Evolutionary conservation across 345 rosid genomes (phyloP).

Genomic region (Rhodamnia rubescens): DNA sequence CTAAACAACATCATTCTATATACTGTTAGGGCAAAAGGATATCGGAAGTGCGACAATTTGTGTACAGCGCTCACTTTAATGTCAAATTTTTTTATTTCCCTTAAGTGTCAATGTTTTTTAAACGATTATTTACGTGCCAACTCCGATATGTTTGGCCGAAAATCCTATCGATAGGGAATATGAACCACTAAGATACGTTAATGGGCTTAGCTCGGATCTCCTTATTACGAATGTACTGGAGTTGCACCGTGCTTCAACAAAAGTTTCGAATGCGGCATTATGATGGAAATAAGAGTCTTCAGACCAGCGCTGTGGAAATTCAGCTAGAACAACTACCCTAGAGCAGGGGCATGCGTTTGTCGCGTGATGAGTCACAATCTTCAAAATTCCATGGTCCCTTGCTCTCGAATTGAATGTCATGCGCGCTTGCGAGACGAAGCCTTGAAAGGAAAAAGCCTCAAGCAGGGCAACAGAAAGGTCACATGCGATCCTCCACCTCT

Average conservation of each 20-base stretch:
- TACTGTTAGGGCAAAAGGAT: background rate
- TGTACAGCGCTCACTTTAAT: no score
- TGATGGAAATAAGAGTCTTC: background rate
- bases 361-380: background rate
- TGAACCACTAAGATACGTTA: background rate
- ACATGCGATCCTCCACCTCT: background rate
- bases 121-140: no score
- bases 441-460: background rate
- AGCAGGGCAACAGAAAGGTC: background rate
- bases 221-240: background rate
- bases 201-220: background rate
- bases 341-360: background rate
- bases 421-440: background rate
- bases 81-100: no score
- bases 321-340: background rate
- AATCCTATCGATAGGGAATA: no score
- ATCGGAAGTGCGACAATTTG: rapidly evolving
- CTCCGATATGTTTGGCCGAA: no score
- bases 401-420: background rate
- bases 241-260: background rate
- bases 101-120: no score
- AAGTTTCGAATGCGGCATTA: background rate
- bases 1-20: background rate
- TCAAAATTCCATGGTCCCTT: background rate
- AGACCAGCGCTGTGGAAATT: background rate